Conservation (phyloP, 1,284 basidiomycete genomes). For the Austroboletus olivaceoglutinosus region DNA sequence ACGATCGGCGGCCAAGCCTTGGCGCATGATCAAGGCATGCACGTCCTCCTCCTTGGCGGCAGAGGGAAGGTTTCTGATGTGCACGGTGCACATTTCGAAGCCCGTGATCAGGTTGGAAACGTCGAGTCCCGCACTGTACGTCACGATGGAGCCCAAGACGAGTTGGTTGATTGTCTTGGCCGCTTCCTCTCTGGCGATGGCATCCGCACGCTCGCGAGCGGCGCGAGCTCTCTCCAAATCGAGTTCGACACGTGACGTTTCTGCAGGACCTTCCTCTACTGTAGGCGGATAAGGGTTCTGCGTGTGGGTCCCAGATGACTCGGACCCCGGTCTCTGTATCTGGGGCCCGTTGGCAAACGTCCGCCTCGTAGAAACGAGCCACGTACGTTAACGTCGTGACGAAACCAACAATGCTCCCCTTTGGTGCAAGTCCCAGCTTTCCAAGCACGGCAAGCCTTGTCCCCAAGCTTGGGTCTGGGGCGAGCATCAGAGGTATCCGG, state of each 20-base stretch:
- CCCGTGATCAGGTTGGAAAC: slow-evolving; percentile 43
- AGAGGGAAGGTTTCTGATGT: slow-evolving; percentile 42
- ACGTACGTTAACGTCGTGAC: slow-evolving; percentile 28
- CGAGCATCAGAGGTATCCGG: slow-evolving; percentile 12
- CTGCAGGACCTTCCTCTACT: not conserved
- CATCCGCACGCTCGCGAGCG: slow-evolving; percentile 17
- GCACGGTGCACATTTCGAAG: slow-evolving; percentile 48
- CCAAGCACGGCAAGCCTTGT: slow-evolving; percentile 28
- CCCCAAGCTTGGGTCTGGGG: slow-evolving; percentile 21
- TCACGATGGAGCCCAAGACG: slow-evolving; percentile 48
- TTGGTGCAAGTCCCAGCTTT: slow-evolving; percentile 31
- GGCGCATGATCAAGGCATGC: slow-evolving; percentile 37
- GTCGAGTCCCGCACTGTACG: slow-evolving; percentile 46
- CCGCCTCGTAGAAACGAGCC: not conserved
- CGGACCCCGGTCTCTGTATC: slow-evolving; percentile 5
- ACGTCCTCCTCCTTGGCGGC: slow-evolving; percentile 40
- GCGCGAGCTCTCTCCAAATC: slow-evolving; percentile 1
- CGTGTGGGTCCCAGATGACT: not conserved
- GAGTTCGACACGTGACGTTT: not conserved
- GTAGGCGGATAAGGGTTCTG: no score
- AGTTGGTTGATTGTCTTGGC: slow-evolving; percentile 39
- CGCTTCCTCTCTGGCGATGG: slow-evolving; percentile 34
- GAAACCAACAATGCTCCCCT: slow-evolving; percentile 26
- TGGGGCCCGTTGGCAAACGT: not conserved
- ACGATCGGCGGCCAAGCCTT: slow-evolving; percentile 34